Evolutionary conservation across 129 eudicot genomes (phyloP).

Genomic region (Lactuca saligna): DNA sequence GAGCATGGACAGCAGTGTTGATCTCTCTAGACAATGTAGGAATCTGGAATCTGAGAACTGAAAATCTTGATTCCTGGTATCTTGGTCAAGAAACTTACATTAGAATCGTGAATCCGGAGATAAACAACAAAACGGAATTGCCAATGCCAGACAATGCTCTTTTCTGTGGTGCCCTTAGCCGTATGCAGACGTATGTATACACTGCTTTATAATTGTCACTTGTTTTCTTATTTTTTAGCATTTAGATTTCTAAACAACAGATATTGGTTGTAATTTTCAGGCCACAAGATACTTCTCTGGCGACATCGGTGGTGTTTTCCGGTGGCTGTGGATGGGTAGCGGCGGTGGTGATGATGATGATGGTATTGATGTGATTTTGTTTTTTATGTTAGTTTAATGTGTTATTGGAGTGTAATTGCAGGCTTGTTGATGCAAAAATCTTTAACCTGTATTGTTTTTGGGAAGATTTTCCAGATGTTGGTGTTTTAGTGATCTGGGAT

Average conservation of each 20-base stretch:
- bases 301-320: slow-evolving; percentile 34
- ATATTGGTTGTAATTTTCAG: slow-evolving; percentile 28
- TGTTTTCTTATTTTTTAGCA: not conserved
- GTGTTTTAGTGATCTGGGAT: slow-evolving; percentile 22
- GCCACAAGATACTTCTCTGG: slow-evolving; percentile 60
- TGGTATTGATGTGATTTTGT: slow-evolving; percentile 25
- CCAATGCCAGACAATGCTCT: slow-evolving; percentile 80
- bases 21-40: slow-evolving; percentile 89
- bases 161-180: slow-evolving; percentile 70
- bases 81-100: slow-evolving; percentile 93
- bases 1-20: slow-evolving; percentile 89
- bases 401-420: slow-evolving; percentile 35
- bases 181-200: slow-evolving; percentile 59
- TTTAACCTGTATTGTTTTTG: slow-evolving; percentile 17
- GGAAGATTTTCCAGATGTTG: slow-evolving; percentile 26
- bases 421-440: slow-evolving; percentile 28
- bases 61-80: slow-evolving; percentile 90
- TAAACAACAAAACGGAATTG: slow-evolving; percentile 73
- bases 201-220: not conserved
- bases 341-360: slow-evolving; percentile 13
- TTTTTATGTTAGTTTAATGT: slow-evolving; percentile 15
- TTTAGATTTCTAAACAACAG: not conserved
- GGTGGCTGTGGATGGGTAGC: slow-evolving; percentile 27
- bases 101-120: slow-evolving; percentile 72
- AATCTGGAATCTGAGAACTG: slow-evolving; percentile 86